Evolutionary conservation across 192 early-diverging fungal genomes (phyloP), one percentile per base, ranked within the genome.

Genomic region (Linnemannia zychae): DNA sequence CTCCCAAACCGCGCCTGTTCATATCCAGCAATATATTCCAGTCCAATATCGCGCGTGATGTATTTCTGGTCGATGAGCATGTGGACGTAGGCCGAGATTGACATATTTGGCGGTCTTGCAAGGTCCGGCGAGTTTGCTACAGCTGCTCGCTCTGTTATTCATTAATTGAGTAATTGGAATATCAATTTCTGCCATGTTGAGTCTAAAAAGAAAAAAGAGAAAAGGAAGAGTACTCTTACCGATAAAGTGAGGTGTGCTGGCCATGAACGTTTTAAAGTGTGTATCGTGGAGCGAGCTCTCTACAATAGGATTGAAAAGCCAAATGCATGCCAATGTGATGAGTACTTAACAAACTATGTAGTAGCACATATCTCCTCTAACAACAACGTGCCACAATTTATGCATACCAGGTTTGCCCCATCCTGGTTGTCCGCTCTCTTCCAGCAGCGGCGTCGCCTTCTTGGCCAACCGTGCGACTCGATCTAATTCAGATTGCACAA

Each of bases 21-120:
- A 72, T 93, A 93, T 3, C 89, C 89, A 71, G 91, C 85, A 16
- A 93, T 69, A 71, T 93, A 93, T 11, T 90, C 82, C 73, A 87
- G 57, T 28, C 88, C 92, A 38, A 91, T 79, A 31, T 84, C 78
- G n/a, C 74, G 67, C 50, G 88, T 86, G 18, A 93, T 78, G 24
- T 88, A 72, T 13, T 74, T 84, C 36, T 88, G 80, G 46, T 91
- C 88, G 24, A 89, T 87, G 1, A 93, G 73, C 82, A 89, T 86
- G 24, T 91, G 89, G 49, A 93, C 84, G 37, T 91, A 93, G 34
- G 90, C 84, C 18, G 88, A 87, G 22, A 90, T 78, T 6, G 92
- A 86, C 65, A 93, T 88, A 57, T 86, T 90, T 46, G 85, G 81
- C 38, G 89, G 92, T 1, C 92, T 78, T 15, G 75, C 77, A 22